phyloP scores from a whole-genome alignment of 345 rosid species.

The Jatropha curcas region DNA sequence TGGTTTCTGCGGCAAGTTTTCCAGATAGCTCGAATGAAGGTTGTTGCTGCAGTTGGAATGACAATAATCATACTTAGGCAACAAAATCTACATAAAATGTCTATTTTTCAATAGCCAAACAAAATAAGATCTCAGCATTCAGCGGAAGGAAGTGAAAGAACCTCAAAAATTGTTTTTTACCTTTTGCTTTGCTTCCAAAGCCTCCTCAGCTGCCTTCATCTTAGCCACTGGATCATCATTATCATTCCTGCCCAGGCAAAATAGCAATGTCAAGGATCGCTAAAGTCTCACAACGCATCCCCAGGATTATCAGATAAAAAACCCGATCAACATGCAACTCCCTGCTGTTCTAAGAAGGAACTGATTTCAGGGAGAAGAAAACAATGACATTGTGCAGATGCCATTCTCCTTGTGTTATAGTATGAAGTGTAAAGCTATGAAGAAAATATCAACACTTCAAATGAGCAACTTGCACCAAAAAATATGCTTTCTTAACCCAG shows the following conservation, averaged over 20 bases:
- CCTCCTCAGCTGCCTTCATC: constrained; percentile 91
- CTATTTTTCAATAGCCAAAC: constrained; percentile 11
- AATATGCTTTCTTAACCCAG: background rate
- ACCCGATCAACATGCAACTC: too few species aligned
- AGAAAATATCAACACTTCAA: background rate
- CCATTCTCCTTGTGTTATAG: background rate
- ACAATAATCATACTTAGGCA: constrained; percentile 10
- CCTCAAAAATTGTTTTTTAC: constrained; percentile 29
- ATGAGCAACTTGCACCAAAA: background rate
- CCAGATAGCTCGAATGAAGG: constrained; percentile 97
- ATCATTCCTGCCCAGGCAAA: constrained; percentile 50
- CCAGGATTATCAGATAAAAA: background rate
- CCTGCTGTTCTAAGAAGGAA: too few species aligned
- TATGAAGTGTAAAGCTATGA: background rate
- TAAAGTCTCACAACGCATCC: constrained; percentile 6
- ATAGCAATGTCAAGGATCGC: constrained; percentile 17
- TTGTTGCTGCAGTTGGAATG: constrained; percentile 57
- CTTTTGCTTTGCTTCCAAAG: constrained; percentile 79
- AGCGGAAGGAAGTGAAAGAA: background rate
- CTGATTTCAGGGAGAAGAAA: background rate
- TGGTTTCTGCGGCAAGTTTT: constrained; percentile 96
- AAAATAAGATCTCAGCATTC: background rate
- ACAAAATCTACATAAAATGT: constrained; percentile 9
- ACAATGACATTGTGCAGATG: background rate
- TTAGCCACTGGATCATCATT: constrained; percentile 69